A percentile compares a stretch with the other conserved stretches of the same genome.
These are phyloP conservation scores for Backusella macrospora DNA, from an alignment of 192 early-diverging fungal genomes.

Conservation along the genomic window DNA sequence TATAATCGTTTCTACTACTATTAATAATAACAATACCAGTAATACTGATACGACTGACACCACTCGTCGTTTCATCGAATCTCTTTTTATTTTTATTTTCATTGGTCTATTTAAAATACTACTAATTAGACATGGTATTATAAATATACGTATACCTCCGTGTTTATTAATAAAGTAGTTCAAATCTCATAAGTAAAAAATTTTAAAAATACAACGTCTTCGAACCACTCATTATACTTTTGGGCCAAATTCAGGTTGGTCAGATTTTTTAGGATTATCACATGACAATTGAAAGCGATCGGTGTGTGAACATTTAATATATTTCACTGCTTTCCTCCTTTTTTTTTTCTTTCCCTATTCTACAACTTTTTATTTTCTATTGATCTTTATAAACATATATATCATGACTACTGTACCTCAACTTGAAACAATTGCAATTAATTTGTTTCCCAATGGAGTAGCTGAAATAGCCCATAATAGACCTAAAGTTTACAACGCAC, in stretches of 20 bases:
- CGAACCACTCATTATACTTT: neutral
- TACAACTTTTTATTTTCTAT: too few species aligned
- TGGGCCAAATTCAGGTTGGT: neutral
- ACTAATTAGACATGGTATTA: too few species aligned
- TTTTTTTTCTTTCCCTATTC: neutral
- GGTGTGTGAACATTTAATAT: neutral
- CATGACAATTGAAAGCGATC: neutral
- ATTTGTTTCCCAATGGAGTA: conserved; percentile 51
- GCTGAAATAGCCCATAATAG: conserved; percentile 65
- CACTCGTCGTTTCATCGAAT: too few species aligned
- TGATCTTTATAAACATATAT: neutral
- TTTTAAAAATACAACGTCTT: neutral
- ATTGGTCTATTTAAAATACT: too few species aligned
- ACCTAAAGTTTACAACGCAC: conserved; percentile 62
- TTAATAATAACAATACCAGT: too few species aligned
- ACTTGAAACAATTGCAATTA: conserved; percentile 51
- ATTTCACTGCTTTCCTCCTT: neutral
- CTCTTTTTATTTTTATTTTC: too few species aligned
- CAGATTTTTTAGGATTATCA: conserved; percentile 8
- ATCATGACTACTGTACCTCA: conserved; percentile 27
- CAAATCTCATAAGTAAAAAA: too few species aligned
- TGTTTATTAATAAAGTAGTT: too few species aligned
- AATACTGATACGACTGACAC: too few species aligned
- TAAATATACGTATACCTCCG: too few species aligned
- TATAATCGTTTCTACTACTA: too few species aligned